Evolutionary conservation across 169 alveolate genomes (phyloP).

Genomic region (Theileria annulata): DNA sequence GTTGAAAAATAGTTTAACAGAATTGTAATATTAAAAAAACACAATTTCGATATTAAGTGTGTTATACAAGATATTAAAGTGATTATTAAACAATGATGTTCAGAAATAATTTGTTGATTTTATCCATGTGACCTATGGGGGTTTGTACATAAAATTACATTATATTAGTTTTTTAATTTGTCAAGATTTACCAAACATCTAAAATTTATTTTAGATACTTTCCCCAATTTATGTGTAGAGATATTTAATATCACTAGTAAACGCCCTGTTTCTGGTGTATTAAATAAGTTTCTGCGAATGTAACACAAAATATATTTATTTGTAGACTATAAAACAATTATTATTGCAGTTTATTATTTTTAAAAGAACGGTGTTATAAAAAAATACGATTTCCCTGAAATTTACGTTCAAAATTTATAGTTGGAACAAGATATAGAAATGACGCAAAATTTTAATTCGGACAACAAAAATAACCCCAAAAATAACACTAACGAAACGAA

Average conservation of each 20-base stretch:
- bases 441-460: neutral
- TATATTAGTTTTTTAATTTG: neutral
- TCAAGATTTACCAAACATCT: neutral
- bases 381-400: neutral
- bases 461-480: constrained; percentile 3
- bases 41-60: neutral
- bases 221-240: constrained; percentile 1
- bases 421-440: neutral
- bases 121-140: neutral
- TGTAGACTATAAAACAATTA: neutral
- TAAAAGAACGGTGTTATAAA: neutral
- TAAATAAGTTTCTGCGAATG: neutral
- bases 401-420: neutral
- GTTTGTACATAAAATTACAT: neutral
- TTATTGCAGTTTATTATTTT: constrained; percentile 8
- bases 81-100: neutral
- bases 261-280: neutral
- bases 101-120: neutral
- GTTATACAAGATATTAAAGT: neutral
- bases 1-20: neutral
- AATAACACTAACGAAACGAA: neutral
- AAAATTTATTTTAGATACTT: constrained; percentile 1
- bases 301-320: neutral
- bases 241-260: neutral
- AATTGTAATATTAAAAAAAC: neutral